phyloP scores from a whole-genome alignment of 192 early-diverging fungal genomes.

The Podila verticillata region DNA sequence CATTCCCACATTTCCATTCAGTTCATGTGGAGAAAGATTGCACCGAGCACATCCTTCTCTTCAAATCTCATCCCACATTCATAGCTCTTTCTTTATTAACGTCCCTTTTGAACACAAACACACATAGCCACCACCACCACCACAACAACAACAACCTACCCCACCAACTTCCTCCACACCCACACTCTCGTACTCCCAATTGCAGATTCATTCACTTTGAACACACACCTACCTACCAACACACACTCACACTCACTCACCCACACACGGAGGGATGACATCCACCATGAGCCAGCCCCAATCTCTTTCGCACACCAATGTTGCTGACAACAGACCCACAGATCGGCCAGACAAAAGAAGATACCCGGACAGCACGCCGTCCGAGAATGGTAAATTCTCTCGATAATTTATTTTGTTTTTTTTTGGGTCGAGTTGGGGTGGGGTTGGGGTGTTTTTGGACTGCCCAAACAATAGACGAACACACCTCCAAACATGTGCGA shows the following conservation, averaged over 20 bases:
- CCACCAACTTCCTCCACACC: neutral
- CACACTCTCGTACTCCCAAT: neutral
- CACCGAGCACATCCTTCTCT: neutral
- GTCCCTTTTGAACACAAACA: neutral
- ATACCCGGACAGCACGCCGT: neutral
- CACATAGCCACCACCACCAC: neutral
- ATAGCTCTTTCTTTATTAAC: no score
- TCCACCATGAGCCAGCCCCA: neutral
- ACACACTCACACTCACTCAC: no score
- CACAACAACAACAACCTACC: neutral
- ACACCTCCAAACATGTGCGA: neutral
- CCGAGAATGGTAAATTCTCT: constrained; percentile 1
- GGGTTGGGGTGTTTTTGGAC: neutral
- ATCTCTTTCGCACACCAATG: neutral
- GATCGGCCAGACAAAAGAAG: constrained; percentile 5
- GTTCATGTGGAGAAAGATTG: neutral
- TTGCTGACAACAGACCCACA: neutral
- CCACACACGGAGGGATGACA: neutral
- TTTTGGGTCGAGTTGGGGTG: neutral
- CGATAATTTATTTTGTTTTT: neutral
- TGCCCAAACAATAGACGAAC: neutral
- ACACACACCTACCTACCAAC: neutral
- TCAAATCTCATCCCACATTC: no score
- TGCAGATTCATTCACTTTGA: neutral
- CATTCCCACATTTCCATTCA: neutral